Conservation (phyloP, 2,329 filamentous ascomycete genomes). For the Proliferodiscus dingleyae region DNA sequence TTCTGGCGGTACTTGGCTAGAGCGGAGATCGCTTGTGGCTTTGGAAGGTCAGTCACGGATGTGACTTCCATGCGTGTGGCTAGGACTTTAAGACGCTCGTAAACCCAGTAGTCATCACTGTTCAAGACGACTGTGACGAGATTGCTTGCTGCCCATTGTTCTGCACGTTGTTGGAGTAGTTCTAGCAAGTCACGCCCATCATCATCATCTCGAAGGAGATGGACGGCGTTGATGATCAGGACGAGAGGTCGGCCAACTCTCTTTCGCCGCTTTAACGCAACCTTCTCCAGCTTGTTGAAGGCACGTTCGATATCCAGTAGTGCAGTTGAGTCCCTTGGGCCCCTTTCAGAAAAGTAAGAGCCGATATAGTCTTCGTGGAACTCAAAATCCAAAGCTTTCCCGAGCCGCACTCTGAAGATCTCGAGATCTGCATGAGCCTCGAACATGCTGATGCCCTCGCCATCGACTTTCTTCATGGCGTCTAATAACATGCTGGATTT, state of each 20-base stretch:
- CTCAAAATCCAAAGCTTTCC: conserved; percentile 92
- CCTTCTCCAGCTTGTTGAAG: conserved; percentile 96
- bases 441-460: conserved; percentile 88
- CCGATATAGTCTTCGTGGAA: conserved; percentile 98
- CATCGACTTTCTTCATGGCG: conserved; percentile 88
- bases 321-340: conserved; percentile 85
- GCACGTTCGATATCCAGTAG: conserved; percentile 93
- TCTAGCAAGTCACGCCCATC: conserved; percentile 92
- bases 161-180: conserved; percentile 88
- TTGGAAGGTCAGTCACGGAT: conserved; percentile 77
- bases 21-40: conserved; percentile 69
- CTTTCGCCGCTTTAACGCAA: conserved; percentile 68
- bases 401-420: conserved; percentile 87
- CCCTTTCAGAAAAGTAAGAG: conserved; percentile 88
- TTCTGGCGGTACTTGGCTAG: conserved; percentile 74
- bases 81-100: conserved; percentile 87
- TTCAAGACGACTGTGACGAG: conserved; percentile 93
- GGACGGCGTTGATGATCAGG: conserved; percentile 91
- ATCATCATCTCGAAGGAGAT: conserved; percentile 85
- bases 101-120: conserved; percentile 97
- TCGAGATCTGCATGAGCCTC: conserved; percentile 94
- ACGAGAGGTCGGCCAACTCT: conserved; percentile 64
- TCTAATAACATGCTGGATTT: conserved; percentile 97
- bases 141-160: conserved; percentile 91
- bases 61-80: conserved; percentile 94